A percentile compares a stretch with the other conserved stretches of the same genome.
phyloP scores from a whole-genome alignment of 805 yeast species.

The Candida incommunis region DNA sequence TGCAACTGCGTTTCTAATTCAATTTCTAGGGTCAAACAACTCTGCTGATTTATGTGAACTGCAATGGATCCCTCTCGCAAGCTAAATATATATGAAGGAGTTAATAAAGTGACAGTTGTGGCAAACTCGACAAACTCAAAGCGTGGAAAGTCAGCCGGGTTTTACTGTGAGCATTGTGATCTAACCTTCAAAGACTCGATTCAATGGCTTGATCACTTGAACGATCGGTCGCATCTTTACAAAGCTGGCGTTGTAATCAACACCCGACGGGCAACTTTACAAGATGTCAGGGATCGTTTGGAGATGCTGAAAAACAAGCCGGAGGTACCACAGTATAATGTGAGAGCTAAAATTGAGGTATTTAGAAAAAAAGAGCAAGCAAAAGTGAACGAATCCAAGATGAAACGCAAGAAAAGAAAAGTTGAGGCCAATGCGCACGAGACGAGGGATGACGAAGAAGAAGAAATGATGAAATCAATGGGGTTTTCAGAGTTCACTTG shows the following conservation, averaged over 20 bases:
- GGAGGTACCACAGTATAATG: neutral
- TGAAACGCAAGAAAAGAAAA: neutral
- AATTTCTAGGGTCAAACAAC: too few species aligned
- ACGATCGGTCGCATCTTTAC: conserved; percentile 45
- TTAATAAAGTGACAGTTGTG: neutral
- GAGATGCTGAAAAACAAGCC: conserved; percentile 13
- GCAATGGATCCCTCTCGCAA: neutral
- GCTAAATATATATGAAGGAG: neutral
- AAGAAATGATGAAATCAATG: neutral
- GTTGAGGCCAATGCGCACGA: neutral
- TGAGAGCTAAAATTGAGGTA: neutral
- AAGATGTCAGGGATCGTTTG: conserved; percentile 32
- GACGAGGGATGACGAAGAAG: neutral
- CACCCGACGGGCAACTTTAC: conserved; percentile 30
- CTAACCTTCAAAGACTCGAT: conserved; percentile 71
- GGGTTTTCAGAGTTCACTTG: neutral
- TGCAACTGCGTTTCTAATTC: too few species aligned
- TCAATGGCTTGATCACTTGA: conserved; percentile 71
- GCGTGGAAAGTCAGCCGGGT: conserved; percentile 39
- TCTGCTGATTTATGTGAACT: neutral
- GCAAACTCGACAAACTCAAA: neutral
- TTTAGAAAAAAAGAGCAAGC: neutral
- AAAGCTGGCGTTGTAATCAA: conserved; percentile 24
- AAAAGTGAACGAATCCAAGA: neutral
- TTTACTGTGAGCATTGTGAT: conserved; percentile 69